Percentiles rank a stretch among this genome's conserved stretches.
Conservation (phyloP, 148 eudicot species). For the Rhododendron ovatum region DNA sequence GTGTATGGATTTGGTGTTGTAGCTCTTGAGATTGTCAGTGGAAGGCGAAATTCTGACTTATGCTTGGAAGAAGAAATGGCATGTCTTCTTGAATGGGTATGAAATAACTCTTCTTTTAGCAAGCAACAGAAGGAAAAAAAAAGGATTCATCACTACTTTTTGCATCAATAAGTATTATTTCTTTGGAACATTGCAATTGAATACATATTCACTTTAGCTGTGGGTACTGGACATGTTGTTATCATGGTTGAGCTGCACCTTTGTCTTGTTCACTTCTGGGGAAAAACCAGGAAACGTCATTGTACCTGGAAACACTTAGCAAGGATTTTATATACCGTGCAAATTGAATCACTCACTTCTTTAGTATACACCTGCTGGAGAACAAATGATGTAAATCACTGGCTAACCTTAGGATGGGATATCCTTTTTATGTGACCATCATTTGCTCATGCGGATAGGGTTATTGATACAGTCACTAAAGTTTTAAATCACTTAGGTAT, state of each 20-base stretch:
- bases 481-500: background rate
- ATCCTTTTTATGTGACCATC: too few relatives aligned
- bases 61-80: slow-evolving; percentile 43
- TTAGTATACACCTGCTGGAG: background rate
- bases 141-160: background rate
- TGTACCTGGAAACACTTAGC: background rate
- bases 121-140: background rate
- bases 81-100: slow-evolving; percentile 93
- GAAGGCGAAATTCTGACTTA: slow-evolving; percentile 67
- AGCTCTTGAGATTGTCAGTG: slow-evolving; percentile 75
- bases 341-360: background rate
- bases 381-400: background rate
- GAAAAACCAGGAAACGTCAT: background rate
- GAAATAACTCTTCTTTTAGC: background rate
- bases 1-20: slow-evolving; percentile 87
- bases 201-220: background rate
- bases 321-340: background rate
- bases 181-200: background rate
- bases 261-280: background rate
- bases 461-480: too few relatives aligned
- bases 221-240: background rate
- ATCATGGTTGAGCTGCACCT: background rate
- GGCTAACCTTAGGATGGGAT: too few relatives aligned
- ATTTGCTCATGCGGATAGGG: too few relatives aligned
- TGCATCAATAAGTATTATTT: background rate